Evolutionary conservation across 352 stramenopile species (phyloP).

Genomic region (Globisporangium okanoganense): DNA sequence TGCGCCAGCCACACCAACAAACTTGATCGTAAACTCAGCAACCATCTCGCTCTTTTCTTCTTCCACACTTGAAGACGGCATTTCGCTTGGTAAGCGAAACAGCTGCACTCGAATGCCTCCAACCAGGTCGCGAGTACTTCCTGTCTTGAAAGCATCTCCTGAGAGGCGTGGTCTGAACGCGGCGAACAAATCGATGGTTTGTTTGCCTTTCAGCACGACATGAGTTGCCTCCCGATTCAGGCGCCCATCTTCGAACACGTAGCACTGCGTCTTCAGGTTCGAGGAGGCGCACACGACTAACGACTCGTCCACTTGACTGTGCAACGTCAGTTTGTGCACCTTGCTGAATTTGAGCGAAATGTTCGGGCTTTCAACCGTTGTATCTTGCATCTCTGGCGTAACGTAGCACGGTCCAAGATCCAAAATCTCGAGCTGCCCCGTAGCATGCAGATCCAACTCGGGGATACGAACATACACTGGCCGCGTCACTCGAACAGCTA

Average conservation of each 20-base stretch:
- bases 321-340: constrained; percentile 77
- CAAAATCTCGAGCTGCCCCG: constrained; percentile 67
- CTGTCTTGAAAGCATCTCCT: constrained; percentile 76
- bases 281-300: constrained; percentile 78
- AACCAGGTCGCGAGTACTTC: constrained; percentile 71
- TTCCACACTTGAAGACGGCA: constrained; percentile 9
- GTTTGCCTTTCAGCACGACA: constrained; percentile 63
- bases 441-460: constrained; percentile 74
- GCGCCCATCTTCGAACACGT: constrained; percentile 77
- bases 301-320: constrained; percentile 74
- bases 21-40: constrained; percentile 87
- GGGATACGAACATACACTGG: constrained; percentile 84
- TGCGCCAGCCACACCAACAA: constrained; percentile 76
- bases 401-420: constrained; percentile 83
- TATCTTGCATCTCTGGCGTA: constrained; percentile 82
- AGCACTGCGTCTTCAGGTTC: constrained; percentile 88
- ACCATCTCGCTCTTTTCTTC: constrained; percentile 73
- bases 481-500: constrained; percentile 63
- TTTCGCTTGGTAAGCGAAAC: constrained; percentile 32
- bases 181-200: constrained; percentile 70
- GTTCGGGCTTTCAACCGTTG: constrained; percentile 66
- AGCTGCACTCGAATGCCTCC: constrained; percentile 86
- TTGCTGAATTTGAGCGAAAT: constrained; percentile 83
- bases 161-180: constrained; percentile 79
- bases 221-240: constrained; percentile 71